A percentile compares a stretch with the other conserved stretches of the same genome.
These are phyloP conservation scores for Lupinus albus DNA, from an alignment of 306 rosid species.

Conservation along the genomic window DNA sequence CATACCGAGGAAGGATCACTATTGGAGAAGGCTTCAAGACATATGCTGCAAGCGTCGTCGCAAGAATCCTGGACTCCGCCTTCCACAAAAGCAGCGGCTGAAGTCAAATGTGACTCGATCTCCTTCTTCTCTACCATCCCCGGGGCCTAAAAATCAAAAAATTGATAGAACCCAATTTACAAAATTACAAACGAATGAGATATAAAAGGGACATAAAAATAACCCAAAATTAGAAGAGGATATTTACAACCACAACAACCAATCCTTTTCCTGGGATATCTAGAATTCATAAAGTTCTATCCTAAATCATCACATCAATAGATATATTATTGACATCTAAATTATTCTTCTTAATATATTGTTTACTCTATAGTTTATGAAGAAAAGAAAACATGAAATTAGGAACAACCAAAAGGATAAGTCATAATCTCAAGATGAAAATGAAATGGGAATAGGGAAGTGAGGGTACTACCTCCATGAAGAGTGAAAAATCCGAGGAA, in stretches of 20 bases:
- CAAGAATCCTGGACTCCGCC: constrained; percentile 98
- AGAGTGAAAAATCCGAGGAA: constrained; percentile 8
- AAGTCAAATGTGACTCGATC: constrained; percentile 81
- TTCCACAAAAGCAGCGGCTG: constrained; percentile 93
- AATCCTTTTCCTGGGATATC: too few species aligned
- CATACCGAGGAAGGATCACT: constrained; percentile 88
- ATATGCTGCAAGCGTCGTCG: constrained; percentile 93
- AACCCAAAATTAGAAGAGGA: background rate
- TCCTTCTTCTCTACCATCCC: constrained; percentile 29
- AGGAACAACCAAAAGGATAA: too few species aligned
- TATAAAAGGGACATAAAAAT: background rate
- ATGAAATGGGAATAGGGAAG: background rate
- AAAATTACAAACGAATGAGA: background rate
- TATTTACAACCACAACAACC: too few species aligned
- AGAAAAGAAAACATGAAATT: too few species aligned
- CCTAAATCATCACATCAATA: too few species aligned
- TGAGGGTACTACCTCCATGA: constrained; percentile 53
- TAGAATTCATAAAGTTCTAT: too few species aligned
- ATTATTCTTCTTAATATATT: too few species aligned
- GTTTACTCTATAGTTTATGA: too few species aligned
- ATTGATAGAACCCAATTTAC: background rate
- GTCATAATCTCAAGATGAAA: background rate
- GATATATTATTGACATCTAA: too few species aligned
- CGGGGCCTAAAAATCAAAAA: constrained; percentile 45
- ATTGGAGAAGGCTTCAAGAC: constrained; percentile 80